Evolutionary conservation across 768 basidiomycete genomes (phyloP).

Genomic region (Lactarius quietus): DNA sequence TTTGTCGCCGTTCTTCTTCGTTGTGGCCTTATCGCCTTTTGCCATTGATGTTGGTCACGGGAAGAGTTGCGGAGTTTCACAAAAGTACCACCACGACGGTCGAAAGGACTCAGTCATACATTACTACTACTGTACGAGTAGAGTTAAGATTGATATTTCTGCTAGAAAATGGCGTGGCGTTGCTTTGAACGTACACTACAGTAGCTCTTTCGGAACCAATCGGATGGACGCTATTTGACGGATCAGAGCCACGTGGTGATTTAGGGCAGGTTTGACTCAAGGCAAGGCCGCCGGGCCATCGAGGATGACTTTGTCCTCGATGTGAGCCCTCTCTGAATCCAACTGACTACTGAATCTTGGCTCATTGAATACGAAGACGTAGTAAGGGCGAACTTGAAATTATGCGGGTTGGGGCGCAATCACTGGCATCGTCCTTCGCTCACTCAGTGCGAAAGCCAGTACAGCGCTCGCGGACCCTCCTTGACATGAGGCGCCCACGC

Average conservation of each 20-base stretch:
- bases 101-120: not conserved
- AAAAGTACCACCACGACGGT: not conserved
- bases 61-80: not conserved
- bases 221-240: constrained; percentile 8
- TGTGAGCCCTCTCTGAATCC: too few species aligned
- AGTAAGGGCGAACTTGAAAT: not conserved
- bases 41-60: not conserved
- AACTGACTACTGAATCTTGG: too few species aligned
- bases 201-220: constrained; percentile 14
- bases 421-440: not conserved
- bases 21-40: constrained; percentile 39
- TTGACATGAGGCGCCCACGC: not conserved
- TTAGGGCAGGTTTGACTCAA: not conserved
- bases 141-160: not conserved
- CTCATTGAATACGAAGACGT: too few species aligned
- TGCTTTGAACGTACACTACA: too few species aligned
- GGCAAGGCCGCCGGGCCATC: too few species aligned
- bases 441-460: not conserved
- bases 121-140: too few species aligned
- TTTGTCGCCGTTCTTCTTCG: constrained; percentile 37
- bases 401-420: not conserved
- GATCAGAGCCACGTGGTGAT: not conserved
- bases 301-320: too few species aligned
- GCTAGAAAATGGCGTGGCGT: not conserved
- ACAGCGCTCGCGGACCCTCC: not conserved